Evolutionary conservation across 2,329 filamentous ascomycete genomes (phyloP).

Genomic region (Acarospora socialis): DNA sequence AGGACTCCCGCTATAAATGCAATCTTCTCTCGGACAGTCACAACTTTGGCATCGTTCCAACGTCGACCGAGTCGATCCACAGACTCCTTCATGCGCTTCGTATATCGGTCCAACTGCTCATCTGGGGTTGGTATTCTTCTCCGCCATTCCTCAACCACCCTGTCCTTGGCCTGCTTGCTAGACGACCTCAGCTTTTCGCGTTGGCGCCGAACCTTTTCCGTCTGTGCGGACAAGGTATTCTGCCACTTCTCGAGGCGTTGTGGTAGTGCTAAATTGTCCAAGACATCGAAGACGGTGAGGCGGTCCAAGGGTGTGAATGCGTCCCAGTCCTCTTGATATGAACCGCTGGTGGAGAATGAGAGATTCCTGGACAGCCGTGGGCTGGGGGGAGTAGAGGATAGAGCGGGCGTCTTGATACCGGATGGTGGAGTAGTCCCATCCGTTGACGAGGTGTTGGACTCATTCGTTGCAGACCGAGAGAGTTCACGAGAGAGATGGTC

Average conservation of each 20-base stretch:
- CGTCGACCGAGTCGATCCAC: conserved; percentile 75
- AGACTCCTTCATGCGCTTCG: conserved; percentile 68
- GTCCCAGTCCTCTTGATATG: conserved; percentile 82
- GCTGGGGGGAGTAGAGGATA: conserved; percentile 31
- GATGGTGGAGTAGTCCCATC: conserved; percentile 34
- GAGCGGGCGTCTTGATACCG: conserved; percentile 34
- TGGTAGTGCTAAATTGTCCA: conserved; percentile 82
- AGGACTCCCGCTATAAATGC: conserved; percentile 93
- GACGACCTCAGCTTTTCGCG: conserved; percentile 64
- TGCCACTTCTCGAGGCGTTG: conserved; percentile 87
- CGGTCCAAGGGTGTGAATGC: conserved; percentile 77
- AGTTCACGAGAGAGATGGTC: conserved; percentile 13
- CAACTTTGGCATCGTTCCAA: conserved; percentile 81
- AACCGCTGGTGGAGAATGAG: conserved; percentile 72
- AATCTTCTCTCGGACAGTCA: conserved; percentile 83
- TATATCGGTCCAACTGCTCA: conserved; percentile 84
- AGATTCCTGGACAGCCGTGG: conserved; percentile 56
- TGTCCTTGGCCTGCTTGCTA: conserved; percentile 66
- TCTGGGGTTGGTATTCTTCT: conserved; percentile 73
- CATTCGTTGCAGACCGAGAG: conserved; percentile 11
- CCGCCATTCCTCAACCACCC: conserved; percentile 86
- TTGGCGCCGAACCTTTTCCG: conserved; percentile 69
- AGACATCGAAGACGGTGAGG: conserved; percentile 77
- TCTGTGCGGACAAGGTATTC: conserved; percentile 66
- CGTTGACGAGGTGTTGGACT: conserved; percentile 22